phyloP scores from a whole-genome alignment of 768 basidiomycete species.

The Cytidiella melzeri region DNA sequence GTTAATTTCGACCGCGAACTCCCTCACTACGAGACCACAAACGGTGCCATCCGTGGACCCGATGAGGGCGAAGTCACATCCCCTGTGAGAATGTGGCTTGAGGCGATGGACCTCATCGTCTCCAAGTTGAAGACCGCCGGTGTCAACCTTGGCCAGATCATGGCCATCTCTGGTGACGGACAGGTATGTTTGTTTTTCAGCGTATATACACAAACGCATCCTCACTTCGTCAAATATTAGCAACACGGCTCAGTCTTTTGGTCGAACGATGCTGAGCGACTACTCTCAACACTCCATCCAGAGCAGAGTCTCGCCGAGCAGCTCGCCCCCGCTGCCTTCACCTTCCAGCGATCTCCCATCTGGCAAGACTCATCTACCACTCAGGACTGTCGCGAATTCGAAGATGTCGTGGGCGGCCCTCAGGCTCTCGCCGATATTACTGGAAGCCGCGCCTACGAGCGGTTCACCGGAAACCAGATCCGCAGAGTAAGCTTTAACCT shows the following conservation, averaged over 20 bases:
- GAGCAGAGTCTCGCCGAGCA: slow-evolving; percentile 48
- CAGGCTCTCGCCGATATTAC: slow-evolving; percentile 69
- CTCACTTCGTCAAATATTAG: slow-evolving; percentile 27
- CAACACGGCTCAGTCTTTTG: slow-evolving; percentile 89
- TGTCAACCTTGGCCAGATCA: slow-evolving; percentile 52
- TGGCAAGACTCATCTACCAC: slow-evolving; percentile 92
- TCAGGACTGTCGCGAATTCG: slow-evolving; percentile 62
- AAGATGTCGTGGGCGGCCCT: slow-evolving; percentile 61
- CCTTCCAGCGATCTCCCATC: slow-evolving; percentile 64
- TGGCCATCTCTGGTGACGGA: slow-evolving; percentile 69
- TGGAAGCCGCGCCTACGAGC: slow-evolving; percentile 80
- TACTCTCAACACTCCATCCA: slow-evolving; percentile 51
- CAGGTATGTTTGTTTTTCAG: slow-evolving; percentile 42
- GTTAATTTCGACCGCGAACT: slow-evolving; percentile 82
- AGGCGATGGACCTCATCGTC: slow-evolving; percentile 75
- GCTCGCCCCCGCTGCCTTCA: slow-evolving; percentile 59
- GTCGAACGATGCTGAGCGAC: slow-evolving; percentile 47
- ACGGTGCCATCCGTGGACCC: slow-evolving; percentile 61
- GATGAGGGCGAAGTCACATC: slow-evolving; percentile 70
- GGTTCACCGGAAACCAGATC: slow-evolving; percentile 87
- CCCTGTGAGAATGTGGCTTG: slow-evolving; percentile 81
- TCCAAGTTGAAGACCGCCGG: slow-evolving; percentile 51
- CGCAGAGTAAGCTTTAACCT: slow-evolving; percentile 43
- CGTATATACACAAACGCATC: neutral
- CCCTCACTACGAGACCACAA: slow-evolving; percentile 57